Conservation (phyloP, 31 red algal genomes). For the Porphyra umbilicalis region DNA sequence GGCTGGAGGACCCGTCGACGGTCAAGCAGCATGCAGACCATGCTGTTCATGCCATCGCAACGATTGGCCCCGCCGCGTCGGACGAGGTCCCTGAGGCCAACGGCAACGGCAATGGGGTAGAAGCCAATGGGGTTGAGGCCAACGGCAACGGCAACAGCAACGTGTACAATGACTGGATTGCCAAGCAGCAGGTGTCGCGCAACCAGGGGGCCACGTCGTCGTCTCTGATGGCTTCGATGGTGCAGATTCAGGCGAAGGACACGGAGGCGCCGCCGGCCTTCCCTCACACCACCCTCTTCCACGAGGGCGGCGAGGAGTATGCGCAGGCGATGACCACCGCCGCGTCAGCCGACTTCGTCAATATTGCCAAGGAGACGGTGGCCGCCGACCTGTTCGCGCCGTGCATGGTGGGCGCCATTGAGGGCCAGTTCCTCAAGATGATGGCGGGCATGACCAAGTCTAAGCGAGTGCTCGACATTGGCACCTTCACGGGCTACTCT, state of each 20-base stretch:
- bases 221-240: constrained; percentile 1
- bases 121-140: background rate
- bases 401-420: constrained; percentile 65
- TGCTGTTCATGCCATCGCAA: constrained; percentile 3
- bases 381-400: constrained; percentile 49
- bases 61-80: background rate
- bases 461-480: constrained; percentile 53
- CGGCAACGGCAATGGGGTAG: background rate
- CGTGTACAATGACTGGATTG: constrained; percentile 55
- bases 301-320: constrained; percentile 55
- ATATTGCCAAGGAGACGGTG: constrained; percentile 39
- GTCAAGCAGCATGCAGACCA: constrained; percentile 64
- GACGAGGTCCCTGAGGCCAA: background rate
- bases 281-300: constrained; percentile 34
- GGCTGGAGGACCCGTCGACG: constrained; percentile 60
- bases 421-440: constrained; percentile 66
- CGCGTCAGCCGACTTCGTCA: constrained; percentile 24
- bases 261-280: constrained; percentile 31
- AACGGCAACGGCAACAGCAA: constrained; percentile 16
- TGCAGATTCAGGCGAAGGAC: constrained; percentile 11
- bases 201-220: constrained; percentile 22
- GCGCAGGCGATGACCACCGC: constrained; percentile 21
- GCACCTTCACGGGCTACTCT: constrained; percentile 80
- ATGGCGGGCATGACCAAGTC: constrained; percentile 23
- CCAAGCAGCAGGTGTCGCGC: constrained; percentile 8